These are phyloP conservation scores for Trichoderma hamatum DNA, from an alignment of 2,329 filamentous ascomycete species.

Conservation along the genomic window DNA sequence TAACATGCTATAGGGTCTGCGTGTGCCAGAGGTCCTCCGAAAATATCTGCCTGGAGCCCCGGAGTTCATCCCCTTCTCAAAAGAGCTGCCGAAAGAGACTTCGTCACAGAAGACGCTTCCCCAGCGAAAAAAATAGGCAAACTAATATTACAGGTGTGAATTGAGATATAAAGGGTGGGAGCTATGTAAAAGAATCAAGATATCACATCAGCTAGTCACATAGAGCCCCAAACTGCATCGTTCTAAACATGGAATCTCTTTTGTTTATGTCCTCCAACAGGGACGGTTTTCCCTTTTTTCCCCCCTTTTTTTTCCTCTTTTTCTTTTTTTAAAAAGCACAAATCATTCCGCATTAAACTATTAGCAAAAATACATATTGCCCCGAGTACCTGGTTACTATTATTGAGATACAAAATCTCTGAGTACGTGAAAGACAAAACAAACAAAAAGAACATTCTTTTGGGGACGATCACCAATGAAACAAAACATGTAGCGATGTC, in stretches of 20 bases:
- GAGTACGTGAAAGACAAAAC: conserved; percentile 16
- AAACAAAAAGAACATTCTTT: conserved; percentile 21
- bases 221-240: not conserved
- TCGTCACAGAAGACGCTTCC: conserved; percentile 39
- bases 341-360: conserved; percentile 14
- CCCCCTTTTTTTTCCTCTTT: no score
- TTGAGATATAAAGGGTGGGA: not conserved
- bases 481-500: conserved; percentile 21
- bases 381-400: conserved; percentile 18
- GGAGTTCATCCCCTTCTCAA: conserved; percentile 85
- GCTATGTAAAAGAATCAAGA: conserved; percentile 4
- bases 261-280: not conserved
- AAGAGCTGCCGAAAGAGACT: conserved; percentile 77
- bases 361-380: conserved; percentile 1
- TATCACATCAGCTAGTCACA: not conserved
- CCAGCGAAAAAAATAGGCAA: conserved; percentile 39
- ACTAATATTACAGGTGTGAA: conserved; percentile 23
- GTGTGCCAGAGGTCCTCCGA: conserved; percentile 78
- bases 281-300: no score
- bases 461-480: conserved; percentile 24
- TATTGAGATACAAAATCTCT: conserved; percentile 15
- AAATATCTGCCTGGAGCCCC: conserved; percentile 90
- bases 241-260: not conserved
- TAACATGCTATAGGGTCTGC: conserved; percentile 61
- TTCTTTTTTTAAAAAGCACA: not conserved